These are phyloP conservation scores for Colletotrichum coccodes DNA, from an alignment of 2,329 filamentous ascomycete species.

Conservation along the genomic window DNA sequence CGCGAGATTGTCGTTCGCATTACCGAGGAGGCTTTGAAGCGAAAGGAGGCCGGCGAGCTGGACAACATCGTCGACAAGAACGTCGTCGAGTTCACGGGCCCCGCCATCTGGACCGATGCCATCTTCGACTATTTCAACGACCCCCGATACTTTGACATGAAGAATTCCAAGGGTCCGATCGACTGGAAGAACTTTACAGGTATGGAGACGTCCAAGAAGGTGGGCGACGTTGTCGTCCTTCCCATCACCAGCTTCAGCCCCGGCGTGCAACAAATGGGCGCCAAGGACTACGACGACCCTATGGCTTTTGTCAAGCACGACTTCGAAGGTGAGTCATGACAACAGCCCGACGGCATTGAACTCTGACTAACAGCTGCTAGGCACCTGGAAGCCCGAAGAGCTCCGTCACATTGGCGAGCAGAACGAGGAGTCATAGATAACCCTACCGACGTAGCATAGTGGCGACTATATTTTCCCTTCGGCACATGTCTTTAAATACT, in stretches of 20 bases:
- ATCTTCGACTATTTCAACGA: constrained; percentile 97
- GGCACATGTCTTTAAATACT: constrained; percentile 16
- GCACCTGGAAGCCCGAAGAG: constrained; percentile 80
- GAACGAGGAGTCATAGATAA: constrained; percentile 37
- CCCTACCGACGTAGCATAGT: neutral
- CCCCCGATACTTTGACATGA: constrained; percentile 85
- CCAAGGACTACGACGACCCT: constrained; percentile 86
- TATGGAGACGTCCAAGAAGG: constrained; percentile 83
- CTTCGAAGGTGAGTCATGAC: constrained; percentile 79
- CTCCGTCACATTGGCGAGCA: constrained; percentile 74
- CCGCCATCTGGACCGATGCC: constrained; percentile 92
- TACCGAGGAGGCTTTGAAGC: constrained; percentile 80
- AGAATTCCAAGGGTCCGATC: constrained; percentile 75
- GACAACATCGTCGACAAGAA: constrained; percentile 69
- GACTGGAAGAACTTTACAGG: constrained; percentile 91
- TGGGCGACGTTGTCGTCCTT: constrained; percentile 92
- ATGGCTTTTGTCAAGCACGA: constrained; percentile 98
- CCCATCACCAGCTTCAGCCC: constrained; percentile 98
- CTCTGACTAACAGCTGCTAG: constrained; percentile 49
- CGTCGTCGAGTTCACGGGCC: constrained; percentile 94
- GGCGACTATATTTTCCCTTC: constrained; percentile 10
- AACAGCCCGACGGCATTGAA: neutral
- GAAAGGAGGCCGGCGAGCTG: constrained; percentile 76
- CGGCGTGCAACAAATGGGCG: constrained; percentile 92
- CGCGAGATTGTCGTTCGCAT: constrained; percentile 88